These are phyloP conservation scores for Arthrobotrys conoides DNA, from an alignment of 2,329 filamentous ascomycete species.

Conservation along the genomic window DNA sequence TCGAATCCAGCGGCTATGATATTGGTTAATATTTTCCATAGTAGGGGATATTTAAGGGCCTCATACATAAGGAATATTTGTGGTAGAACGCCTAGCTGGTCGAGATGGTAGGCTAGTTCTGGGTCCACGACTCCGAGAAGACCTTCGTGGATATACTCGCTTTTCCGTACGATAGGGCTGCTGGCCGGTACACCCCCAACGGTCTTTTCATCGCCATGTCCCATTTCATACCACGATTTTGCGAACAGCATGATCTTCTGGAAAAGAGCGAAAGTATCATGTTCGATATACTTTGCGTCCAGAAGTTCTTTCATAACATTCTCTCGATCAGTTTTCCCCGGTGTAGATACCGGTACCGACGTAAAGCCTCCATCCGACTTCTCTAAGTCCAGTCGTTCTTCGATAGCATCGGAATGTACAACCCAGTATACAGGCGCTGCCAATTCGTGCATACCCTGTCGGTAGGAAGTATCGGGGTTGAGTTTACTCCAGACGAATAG, in stretches of 20 bases:
- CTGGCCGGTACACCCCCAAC: slow-evolving; percentile 70
- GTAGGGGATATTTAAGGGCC: background rate
- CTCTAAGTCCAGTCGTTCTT: slow-evolving; percentile 66
- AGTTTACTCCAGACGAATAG: slow-evolving; percentile 96
- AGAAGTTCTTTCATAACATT: slow-evolving; percentile 76
- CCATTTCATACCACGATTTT: slow-evolving; percentile 87
- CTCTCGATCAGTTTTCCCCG: slow-evolving; percentile 67
- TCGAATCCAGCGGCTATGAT: slow-evolving; percentile 85
- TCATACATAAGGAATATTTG: slow-evolving; percentile 94
- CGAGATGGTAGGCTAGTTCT: slow-evolving; percentile 84
- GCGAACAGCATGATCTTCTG: slow-evolving; percentile 88
- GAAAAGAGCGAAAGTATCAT: slow-evolving; percentile 90
- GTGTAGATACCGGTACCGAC: slow-evolving; percentile 61
- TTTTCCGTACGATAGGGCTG: slow-evolving; percentile 85
- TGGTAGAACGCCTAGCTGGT: slow-evolving; percentile 87
- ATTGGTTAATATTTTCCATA: slow-evolving; percentile 1
- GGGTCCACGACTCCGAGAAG: slow-evolving; percentile 83
- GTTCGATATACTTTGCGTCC: slow-evolving; percentile 82
- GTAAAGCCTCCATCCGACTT: slow-evolving; percentile 56
- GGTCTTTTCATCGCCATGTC: slow-evolving; percentile 66
- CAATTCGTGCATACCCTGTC: slow-evolving; percentile 99
- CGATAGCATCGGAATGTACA: slow-evolving; percentile 82
- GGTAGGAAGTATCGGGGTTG: slow-evolving; percentile 87
- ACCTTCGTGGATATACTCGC: slow-evolving; percentile 86
- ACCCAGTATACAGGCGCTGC: slow-evolving; percentile 90